These are phyloP conservation scores for Buddleja alternifolia DNA, from an alignment of 257 asterid genomes.

Conservation along the genomic window DNA sequence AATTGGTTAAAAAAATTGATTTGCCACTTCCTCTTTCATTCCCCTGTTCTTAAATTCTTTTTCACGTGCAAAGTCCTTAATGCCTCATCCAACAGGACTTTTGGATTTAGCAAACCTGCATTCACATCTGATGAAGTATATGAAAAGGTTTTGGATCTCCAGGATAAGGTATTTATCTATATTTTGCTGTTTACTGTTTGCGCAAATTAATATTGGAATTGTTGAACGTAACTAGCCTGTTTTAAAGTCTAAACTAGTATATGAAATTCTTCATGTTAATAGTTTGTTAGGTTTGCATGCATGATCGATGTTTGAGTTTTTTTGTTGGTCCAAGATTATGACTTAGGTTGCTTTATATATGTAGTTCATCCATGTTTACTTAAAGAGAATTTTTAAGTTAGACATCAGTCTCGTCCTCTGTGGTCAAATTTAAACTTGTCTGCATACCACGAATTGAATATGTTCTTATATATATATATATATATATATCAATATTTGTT, in stretches of 20 bases:
- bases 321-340: too few relatives aligned
- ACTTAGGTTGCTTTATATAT: too few relatives aligned
- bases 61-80: conserved; percentile 20
- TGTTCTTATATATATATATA: neutral
- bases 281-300: too few relatives aligned
- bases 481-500: too few relatives aligned
- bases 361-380: too few relatives aligned
- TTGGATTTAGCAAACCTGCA: conserved; percentile 64
- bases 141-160: conserved; percentile 71
- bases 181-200: neutral
- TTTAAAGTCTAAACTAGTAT: neutral
- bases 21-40: neutral
- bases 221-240: too few relatives aligned
- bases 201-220: neutral
- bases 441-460: too few relatives aligned
- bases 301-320: too few relatives aligned
- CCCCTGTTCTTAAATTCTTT: neutral
- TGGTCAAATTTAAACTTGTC: too few relatives aligned
- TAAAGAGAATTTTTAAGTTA: too few relatives aligned
- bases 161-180: conserved; percentile 66
- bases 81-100: conserved; percentile 57
- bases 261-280: neutral
- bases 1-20: neutral
- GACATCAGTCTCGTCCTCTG: too few relatives aligned
- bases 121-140: conserved; percentile 91